phyloP scores from a whole-genome alignment of 495 filamentous ascomycete species.

The Annulohypoxylon stygium region DNA sequence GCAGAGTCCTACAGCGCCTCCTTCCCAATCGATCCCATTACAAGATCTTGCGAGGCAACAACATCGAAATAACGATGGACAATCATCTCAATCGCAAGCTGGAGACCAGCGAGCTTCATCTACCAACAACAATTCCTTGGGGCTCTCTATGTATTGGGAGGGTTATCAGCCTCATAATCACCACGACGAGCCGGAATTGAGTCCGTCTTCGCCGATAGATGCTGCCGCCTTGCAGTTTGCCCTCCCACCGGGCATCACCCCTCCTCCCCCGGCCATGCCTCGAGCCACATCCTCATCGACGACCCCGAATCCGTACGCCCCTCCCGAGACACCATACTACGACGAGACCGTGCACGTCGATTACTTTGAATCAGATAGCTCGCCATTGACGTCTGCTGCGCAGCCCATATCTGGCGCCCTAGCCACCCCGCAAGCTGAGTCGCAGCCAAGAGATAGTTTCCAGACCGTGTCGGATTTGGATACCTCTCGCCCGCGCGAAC shows the following conservation, averaged over 20 bases:
- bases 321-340: slow-evolving; percentile 61
- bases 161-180: slow-evolving; percentile 48
- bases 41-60: slow-evolving; percentile 79
- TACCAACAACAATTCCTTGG: slow-evolving; percentile 55
- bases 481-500: slow-evolving; percentile 57
- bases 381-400: slow-evolving; percentile 70
- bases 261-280: slow-evolving; percentile 28
- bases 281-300: slow-evolving; percentile 45
- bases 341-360: slow-evolving; percentile 66
- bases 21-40: slow-evolving; percentile 83
- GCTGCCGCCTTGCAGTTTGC: slow-evolving; percentile 62
- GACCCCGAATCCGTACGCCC: slow-evolving; percentile 54
- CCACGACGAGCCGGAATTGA: slow-evolving; percentile 49
- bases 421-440: slow-evolving; percentile 61
- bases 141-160: slow-evolving; percentile 64
- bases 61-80: slow-evolving; percentile 55
- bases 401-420: slow-evolving; percentile 77
- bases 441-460: slow-evolving; percentile 72
- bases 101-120: slow-evolving; percentile 49
- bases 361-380: slow-evolving; percentile 77
- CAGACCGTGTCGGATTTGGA: slow-evolving; percentile 69
- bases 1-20: slow-evolving; percentile 50
- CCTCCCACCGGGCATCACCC: slow-evolving; percentile 61
- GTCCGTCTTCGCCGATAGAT: slow-evolving; percentile 60
- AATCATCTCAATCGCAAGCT: slow-evolving; percentile 45